Evolutionary conservation across 192 early-diverging fungal species (phyloP).

Genomic region (Diversispora epigaea): DNA sequence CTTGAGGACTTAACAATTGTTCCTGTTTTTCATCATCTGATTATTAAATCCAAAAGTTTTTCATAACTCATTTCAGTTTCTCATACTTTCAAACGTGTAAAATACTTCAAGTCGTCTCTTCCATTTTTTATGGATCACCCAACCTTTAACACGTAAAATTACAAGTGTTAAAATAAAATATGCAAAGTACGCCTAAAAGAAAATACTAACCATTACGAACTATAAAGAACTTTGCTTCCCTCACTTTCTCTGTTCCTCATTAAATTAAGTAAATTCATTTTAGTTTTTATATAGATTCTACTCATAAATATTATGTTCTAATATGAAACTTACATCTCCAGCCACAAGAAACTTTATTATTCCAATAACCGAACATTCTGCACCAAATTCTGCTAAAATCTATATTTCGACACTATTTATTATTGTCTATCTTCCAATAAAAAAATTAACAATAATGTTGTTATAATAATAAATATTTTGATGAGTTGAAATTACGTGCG

Average conservation of each 20-base stretch:
- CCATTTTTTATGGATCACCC: constrained; percentile 71
- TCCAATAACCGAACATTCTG: constrained; percentile 64
- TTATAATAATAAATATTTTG: constrained; percentile 33
- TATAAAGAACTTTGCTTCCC: constrained; percentile 58
- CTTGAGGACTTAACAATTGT: constrained; percentile 40
- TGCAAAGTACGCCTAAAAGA: too few species aligned
- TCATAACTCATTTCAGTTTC: neutral
- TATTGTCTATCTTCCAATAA: neutral
- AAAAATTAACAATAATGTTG: neutral
- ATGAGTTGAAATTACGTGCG: constrained; percentile 73
- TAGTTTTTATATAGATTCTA: neutral
- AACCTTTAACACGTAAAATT: constrained; percentile 53
- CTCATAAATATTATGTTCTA: neutral
- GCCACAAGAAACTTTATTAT: constrained; percentile 70
- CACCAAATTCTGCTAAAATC: constrained; percentile 86
- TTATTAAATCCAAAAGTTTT: constrained; percentile 28
- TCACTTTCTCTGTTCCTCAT: constrained; percentile 75
- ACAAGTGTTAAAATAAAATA: neutral
- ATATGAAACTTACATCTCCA: constrained; percentile 59
- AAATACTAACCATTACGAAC: constrained; percentile 62
- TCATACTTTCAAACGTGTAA: constrained; percentile 50
- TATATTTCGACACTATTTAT: constrained; percentile 69
- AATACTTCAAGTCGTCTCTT: constrained; percentile 62
- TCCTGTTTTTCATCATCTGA: constrained; percentile 45
- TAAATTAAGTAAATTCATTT: constrained; percentile 30